Evolutionary conservation across 306 rosid species (phyloP), one percentile per base, ranked within the genome.

Genomic region (Cicer yamashitae): DNA sequence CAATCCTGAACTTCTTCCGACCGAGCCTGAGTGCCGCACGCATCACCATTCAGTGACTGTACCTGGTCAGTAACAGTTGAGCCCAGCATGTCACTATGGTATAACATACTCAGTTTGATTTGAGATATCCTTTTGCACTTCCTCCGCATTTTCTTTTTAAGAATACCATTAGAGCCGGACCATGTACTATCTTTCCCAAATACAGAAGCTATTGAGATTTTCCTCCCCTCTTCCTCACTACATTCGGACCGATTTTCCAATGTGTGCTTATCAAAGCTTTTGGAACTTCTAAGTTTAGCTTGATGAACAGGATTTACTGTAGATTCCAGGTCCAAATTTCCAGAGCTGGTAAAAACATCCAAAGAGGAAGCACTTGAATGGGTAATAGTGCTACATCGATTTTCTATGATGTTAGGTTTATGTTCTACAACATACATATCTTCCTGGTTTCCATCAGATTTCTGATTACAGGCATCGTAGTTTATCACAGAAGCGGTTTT

Each of bases 101-200:
- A 71, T 43, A 82, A 67, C 74, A 76, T 71, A 77, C 85, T 85
- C 81, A 72, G 69, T 81, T 88, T 87, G 72, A 92, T 89, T 87
- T 96, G 90, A 38, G 99, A 96, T 67, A 90, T 85, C 92, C 77
- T 89, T 82, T 88, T 96, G 80, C 91, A 87, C 87, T 88, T 96
- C 83, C 89, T 87, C 74, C 82, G 87, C 41, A 64, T 72, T 87
- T 92, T 96, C 89, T 75, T 92, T 87, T 79, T 90, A 72, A 68
- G 76, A 84, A 39, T 73, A 78, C 76, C 66, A 81, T 84, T 86
- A 43, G 70, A 67, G 50, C 83, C 63, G 83, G 87, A 71, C 84
- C 71, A 82, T 67, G 82, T 63, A 75, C 65, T 81, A 54, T 60
- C 91, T 56, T 71, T 66, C 72, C 78, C 79, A 63, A 79, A 66